Conservation (phyloP, 257 asterid species). For the Ilex asprella region DNA sequence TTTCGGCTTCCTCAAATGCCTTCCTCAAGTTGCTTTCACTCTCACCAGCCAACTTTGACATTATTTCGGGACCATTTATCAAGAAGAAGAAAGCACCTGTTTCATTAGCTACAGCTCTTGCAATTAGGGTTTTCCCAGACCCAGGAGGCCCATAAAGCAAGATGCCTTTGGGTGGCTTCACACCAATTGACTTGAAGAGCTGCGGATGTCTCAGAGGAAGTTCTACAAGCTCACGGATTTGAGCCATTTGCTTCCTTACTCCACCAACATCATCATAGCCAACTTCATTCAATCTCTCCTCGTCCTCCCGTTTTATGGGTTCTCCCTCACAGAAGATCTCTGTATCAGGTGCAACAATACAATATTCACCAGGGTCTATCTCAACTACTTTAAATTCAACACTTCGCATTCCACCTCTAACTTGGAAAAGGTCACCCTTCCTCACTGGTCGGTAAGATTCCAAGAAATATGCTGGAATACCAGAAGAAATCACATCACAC, state of each 20-base stretch:
- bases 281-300: slow-evolving; percentile 34
- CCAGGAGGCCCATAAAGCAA: slow-evolving; percentile 47
- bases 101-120: slow-evolving; percentile 46
- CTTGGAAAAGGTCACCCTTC: slow-evolving; percentile 35
- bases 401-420: slow-evolving; percentile 44
- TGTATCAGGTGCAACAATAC: slow-evolving; percentile 42
- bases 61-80: slow-evolving; percentile 40
- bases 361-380: slow-evolving; percentile 41
- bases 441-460: slow-evolving; percentile 43
- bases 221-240: slow-evolving; percentile 41
- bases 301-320: slow-evolving; percentile 34
- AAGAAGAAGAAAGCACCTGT: slow-evolving; percentile 45
- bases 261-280: slow-evolving; percentile 50
- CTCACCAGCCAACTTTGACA: slow-evolving; percentile 47
- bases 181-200: slow-evolving; percentile 42
- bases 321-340: slow-evolving; percentile 49
- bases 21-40: slow-evolving; percentile 47
- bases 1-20: slow-evolving; percentile 46
- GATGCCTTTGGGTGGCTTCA: slow-evolving; percentile 48
- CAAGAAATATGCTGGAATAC: slow-evolving; percentile 34
- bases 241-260: slow-evolving; percentile 52
- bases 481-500: neutral
- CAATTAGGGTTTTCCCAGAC: slow-evolving; percentile 42
- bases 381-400: slow-evolving; percentile 42
- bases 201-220: slow-evolving; percentile 43